These are phyloP conservation scores for Pneumocystis wakefieldiae DNA, from an alignment of 1,139 yeast species.

Conservation along the genomic window DNA sequence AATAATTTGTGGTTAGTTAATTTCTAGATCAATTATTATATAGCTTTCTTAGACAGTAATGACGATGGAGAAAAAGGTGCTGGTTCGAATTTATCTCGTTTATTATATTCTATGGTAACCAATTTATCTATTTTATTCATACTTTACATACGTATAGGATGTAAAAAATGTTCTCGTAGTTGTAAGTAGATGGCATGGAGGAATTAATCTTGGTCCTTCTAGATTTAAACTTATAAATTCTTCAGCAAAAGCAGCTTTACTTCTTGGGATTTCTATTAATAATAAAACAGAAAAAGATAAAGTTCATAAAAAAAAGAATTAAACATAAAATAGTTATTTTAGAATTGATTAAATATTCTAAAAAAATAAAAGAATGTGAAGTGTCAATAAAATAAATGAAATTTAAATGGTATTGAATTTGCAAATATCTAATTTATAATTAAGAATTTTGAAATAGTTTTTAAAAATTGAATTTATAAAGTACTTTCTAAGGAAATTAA, in stretches of 20 bases:
- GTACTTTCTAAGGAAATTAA: too few species aligned
- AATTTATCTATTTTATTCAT: neutral
- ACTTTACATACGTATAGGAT: slow-evolving; percentile 29
- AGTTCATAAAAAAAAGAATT: neutral
- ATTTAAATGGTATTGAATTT: neutral
- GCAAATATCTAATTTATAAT: too few species aligned
- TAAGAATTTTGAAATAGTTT: too few species aligned
- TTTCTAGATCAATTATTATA: neutral
- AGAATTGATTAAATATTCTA: neutral
- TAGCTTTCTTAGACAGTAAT: slow-evolving; percentile 49
- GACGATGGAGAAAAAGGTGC: slow-evolving; percentile 98
- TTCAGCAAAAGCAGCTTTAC: slow-evolving; percentile 70
- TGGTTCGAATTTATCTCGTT: slow-evolving; percentile 36
- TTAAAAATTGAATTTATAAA: too few species aligned
- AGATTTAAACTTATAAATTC: slow-evolving; percentile 85
- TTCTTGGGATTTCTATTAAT: slow-evolving; percentile 39
- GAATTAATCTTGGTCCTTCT: slow-evolving; percentile 81
- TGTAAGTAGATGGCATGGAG: slow-evolving; percentile 90
- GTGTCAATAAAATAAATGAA: too few species aligned
- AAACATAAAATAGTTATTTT: neutral
- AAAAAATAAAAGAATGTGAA: too few species aligned
- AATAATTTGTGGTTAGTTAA: slow-evolving; percentile 18
- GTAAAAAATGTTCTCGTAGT: slow-evolving; percentile 76
- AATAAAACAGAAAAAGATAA: slow-evolving; percentile 21
- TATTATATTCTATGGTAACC: slow-evolving; percentile 24